Conservation (phyloP, 75 land plant genomes). For the Selaginella tamariscina region DNA sequence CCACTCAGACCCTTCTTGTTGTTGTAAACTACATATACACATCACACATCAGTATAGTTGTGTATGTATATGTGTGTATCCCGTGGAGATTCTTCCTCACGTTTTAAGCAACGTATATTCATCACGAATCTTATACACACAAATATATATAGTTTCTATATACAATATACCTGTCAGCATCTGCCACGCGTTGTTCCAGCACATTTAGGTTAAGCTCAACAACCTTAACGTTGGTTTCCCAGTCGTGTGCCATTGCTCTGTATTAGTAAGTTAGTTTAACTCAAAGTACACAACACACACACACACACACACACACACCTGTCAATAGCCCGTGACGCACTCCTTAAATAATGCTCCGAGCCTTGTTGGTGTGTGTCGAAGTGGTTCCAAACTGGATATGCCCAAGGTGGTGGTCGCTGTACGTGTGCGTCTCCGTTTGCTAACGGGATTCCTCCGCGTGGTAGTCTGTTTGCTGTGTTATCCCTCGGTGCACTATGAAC, state of each 20-base stretch:
- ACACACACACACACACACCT: too few relatives aligned
- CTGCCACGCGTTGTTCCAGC: neutral
- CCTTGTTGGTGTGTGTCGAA: conserved; percentile 46
- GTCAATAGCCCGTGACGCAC: conserved; percentile 93
- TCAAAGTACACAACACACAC: too few relatives aligned
- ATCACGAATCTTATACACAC: too few relatives aligned
- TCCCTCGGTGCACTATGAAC: conserved; percentile 11
- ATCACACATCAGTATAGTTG: too few relatives aligned
- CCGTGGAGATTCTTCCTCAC: too few relatives aligned
- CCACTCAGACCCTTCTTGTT: conserved; percentile 38
- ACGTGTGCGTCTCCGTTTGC: conserved; percentile 92
- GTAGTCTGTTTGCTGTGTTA: conserved; percentile 44
- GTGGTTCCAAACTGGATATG: conserved; percentile 69
- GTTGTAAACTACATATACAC: too few relatives aligned
- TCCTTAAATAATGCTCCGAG: conserved; percentile 62
- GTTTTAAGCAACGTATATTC: too few relatives aligned
- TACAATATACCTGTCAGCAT: neutral
- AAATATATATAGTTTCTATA: conserved; percentile 1
- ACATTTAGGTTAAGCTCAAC: conserved; percentile 51
- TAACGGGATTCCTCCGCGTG: conserved; percentile 89
- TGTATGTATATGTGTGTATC: too few relatives aligned
- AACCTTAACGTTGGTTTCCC: conserved; percentile 88
- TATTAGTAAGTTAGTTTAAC: too few relatives aligned
- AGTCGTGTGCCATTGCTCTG: conserved; percentile 80
- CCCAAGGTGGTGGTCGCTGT: conserved; percentile 99